Evolutionary conservation across 257 asterid species (phyloP), one percentile per base, ranked within the genome.

Genomic region (Capsicum rhomboideum): DNA sequence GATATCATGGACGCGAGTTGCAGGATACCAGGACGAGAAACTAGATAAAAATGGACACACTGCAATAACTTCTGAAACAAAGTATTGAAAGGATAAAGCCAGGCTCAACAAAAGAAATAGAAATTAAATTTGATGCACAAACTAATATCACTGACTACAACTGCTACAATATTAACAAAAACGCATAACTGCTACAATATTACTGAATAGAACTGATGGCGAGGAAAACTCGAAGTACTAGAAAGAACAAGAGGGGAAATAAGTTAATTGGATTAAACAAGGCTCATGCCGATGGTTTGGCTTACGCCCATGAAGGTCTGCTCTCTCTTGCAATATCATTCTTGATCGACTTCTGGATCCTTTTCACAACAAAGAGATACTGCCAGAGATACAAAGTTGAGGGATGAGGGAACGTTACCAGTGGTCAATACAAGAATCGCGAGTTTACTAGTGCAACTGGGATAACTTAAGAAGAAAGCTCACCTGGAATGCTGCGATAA

Each of bases 401-500:
- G 80, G 17, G 23, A 14, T 40, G 23, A 31, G 77, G 29, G 58
- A 37, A 50, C 18, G 59, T 4, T 20, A 13, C n/a, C 16, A 50
- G 7, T 72, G 6, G 44, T 77, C 12, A 77, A 10, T 17, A 61
- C 26, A 71, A 28, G 52, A 20, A 20, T 29, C 17, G 4, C 8
- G 6, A 50, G 86, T 37, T 66, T 67, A 77, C 13, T 52, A 5
- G n/a, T n/a, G n/a, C n/a, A n/a, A n/a, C 21, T 21, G 64, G 9
- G 49, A 77, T 10, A 17, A 1, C 81, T 44, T n/a, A n/a, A 29
- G 34, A 82, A 0, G 58, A 83, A 82, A 74, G 80, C 94, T 93
- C 90, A 93, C 99, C 87, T 96, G 96, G 88, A 90, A 83, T 63
- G 92, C 93, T 86, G 89, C 77, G 85, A 96, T 91, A 31, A 94